Conservation (phyloP, 371 early-diverging fungal genomes). For the Fennellomyces sp. region DNA sequence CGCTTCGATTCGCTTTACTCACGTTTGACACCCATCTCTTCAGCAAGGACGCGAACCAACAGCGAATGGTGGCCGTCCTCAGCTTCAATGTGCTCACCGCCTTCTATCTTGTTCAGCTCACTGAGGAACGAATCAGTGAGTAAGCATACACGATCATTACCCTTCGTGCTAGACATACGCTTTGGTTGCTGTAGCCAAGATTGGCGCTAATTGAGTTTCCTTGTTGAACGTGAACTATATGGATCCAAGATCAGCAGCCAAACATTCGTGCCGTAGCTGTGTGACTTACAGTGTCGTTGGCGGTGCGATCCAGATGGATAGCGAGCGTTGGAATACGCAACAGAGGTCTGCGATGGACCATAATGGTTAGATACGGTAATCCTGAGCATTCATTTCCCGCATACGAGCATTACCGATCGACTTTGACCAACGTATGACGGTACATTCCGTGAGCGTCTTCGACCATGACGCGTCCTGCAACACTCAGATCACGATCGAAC, state of each 20-base stretch:
- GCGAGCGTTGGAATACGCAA: slow-evolving; percentile 95
- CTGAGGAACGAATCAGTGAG: slow-evolving; percentile 1
- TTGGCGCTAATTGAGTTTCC: slow-evolving; percentile 90
- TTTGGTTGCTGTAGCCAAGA: slow-evolving; percentile 81
- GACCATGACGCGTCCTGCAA: slow-evolving; percentile 94
- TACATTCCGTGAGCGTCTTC: slow-evolving; percentile 70
- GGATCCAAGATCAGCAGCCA: background rate
- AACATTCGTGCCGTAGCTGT: too few species aligned
- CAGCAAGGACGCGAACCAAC: slow-evolving; percentile 74
- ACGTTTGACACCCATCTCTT: slow-evolving; percentile 74
- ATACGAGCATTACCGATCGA: slow-evolving; percentile 62
- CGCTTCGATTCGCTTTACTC: too few species aligned
- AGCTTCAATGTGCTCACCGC: slow-evolving; percentile 24
- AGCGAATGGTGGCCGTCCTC: slow-evolving; percentile 70
- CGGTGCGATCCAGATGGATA: slow-evolving; percentile 90
- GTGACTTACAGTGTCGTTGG: slow-evolving; percentile 43
- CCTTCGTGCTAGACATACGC: too few species aligned
- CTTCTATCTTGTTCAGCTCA: slow-evolving; percentile 29
- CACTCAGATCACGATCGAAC: slow-evolving; percentile 96
- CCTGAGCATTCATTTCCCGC: background rate
- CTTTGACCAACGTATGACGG: slow-evolving; percentile 73
- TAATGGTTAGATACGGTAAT: background rate
- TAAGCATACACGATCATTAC: too few species aligned
- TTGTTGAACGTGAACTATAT: slow-evolving; percentile 88
- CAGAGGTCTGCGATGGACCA: slow-evolving; percentile 80